phyloP scores from a whole-genome alignment of 345 rosid species.

The Euclidium syriacum region DNA sequence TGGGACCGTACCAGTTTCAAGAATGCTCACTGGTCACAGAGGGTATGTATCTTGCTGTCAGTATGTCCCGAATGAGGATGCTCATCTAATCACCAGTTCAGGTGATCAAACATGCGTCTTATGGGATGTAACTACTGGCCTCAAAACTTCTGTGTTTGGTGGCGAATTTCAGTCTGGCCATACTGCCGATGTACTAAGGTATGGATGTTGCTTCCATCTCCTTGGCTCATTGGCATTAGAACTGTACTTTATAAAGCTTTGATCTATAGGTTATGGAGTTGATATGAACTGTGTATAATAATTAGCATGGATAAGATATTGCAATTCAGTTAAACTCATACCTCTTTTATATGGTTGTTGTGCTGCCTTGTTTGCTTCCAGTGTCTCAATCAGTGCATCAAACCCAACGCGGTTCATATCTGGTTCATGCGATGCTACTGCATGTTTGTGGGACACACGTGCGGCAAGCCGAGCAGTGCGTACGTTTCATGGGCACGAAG shows the following conservation, averaged over 20 bases:
- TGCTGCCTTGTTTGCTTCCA: slow-evolving; percentile 32
- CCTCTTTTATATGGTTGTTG: neutral
- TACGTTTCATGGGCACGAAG: slow-evolving; percentile 89
- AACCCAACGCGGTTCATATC: slow-evolving; percentile 80
- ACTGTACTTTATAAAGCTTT: neutral
- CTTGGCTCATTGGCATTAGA: neutral
- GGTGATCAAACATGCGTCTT: slow-evolving; percentile 89
- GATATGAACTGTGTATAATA: neutral
- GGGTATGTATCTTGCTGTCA: slow-evolving; percentile 94
- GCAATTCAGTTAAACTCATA: neutral
- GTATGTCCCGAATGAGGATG: slow-evolving; percentile 87
- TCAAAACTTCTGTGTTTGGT: slow-evolving; percentile 89
- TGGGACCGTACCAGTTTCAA: slow-evolving; percentile 66
- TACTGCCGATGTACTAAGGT: slow-evolving; percentile 92
- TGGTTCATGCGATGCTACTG: slow-evolving; percentile 92
- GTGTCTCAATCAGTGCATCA: slow-evolving; percentile 71
- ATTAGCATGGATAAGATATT: neutral
- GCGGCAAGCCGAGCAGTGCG: slow-evolving; percentile 94
- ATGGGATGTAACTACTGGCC: slow-evolving; percentile 97
- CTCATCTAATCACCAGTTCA: slow-evolving; percentile 80
- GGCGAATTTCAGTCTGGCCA: slow-evolving; percentile 99
- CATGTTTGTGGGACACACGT: slow-evolving; percentile 93
- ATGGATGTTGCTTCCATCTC: slow-evolving; percentile 9
- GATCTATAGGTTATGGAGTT: neutral
- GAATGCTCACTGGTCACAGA: slow-evolving; percentile 82